These are phyloP conservation scores for Biscutella auriculata DNA, from an alignment of 441 rosid species.

Conservation along the genomic window DNA sequence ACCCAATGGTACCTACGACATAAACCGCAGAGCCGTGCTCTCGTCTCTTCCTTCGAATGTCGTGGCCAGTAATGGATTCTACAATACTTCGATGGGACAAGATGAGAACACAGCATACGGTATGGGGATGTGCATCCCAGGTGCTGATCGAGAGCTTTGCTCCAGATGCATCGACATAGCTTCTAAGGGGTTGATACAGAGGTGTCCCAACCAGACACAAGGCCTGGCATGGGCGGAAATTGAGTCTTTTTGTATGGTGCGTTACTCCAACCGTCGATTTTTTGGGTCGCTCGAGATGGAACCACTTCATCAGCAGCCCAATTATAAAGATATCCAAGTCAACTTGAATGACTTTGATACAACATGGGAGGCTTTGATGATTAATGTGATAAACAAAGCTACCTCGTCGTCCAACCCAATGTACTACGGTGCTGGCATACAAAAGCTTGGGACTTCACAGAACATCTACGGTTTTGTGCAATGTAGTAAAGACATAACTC, in stretches of 20 bases:
- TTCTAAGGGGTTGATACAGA: not conserved
- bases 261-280: slow-evolving; percentile 26
- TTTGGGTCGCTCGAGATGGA: not conserved
- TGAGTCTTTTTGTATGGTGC: slow-evolving; percentile 22
- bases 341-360: not conserved
- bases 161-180: slow-evolving; percentile 12
- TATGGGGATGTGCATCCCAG: slow-evolving; percentile 27
- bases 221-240: slow-evolving; percentile 15
- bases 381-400: not conserved
- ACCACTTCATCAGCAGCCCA: too few relatives aligned
- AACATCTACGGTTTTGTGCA: not conserved
- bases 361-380: not conserved
- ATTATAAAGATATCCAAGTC: not conserved
- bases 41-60: slow-evolving; percentile 20
- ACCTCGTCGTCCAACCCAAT: not conserved
- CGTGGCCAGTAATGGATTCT: slow-evolving; percentile 4
- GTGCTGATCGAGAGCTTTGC: slow-evolving; percentile 18
- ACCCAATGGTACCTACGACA: slow-evolving; percentile 23
- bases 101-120: slow-evolving; percentile 11
- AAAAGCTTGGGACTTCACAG: not conserved
- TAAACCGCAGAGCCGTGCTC: slow-evolving; percentile 24
- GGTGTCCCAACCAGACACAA: slow-evolving; percentile 25
- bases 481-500: not conserved
- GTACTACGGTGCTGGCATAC: not conserved
- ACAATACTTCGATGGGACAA: not conserved